A percentile compares a stretch with the other conserved stretches of the same genome.
phyloP scores from a whole-genome alignment of 2,329 filamentous ascomycete species.

The Venturia carpophila region DNA sequence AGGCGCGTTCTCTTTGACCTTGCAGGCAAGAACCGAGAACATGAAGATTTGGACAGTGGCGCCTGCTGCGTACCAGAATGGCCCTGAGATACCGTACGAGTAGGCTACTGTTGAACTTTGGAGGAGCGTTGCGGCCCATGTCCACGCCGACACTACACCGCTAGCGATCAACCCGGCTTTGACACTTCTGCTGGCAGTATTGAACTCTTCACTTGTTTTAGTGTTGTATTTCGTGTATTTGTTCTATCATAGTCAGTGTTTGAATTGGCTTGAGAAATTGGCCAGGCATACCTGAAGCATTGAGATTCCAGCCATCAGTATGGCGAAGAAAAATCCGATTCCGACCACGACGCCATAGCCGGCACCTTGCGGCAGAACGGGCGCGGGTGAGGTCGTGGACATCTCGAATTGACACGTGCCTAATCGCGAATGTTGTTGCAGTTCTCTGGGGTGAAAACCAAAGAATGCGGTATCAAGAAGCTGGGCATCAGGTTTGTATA shows the following conservation, averaged over 20 bases:
- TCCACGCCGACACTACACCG: slow-evolving; percentile 17
- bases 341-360: slow-evolving; percentile 39
- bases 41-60: slow-evolving; percentile 39
- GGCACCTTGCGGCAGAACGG: slow-evolving; percentile 24
- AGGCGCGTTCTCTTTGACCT: slow-evolving; percentile 36
- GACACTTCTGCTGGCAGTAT: slow-evolving; percentile 38
- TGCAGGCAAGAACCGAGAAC: slow-evolving; percentile 38
- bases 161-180: slow-evolving; percentile 31
- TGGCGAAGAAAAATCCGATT: slow-evolving; percentile 35
- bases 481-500: not conserved
- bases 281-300: slow-evolving; percentile 11
- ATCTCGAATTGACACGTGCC: not conserved
- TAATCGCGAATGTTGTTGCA: not conserved
- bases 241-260: slow-evolving; percentile 39
- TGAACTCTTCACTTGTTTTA: slow-evolving; percentile 36
- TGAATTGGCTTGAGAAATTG: slow-evolving; percentile 29
- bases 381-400: slow-evolving; percentile 8
- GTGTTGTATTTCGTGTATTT: slow-evolving; percentile 12
- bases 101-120: slow-evolving; percentile 31
- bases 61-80: slow-evolving; percentile 26
- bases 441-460: not conserved
- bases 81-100: slow-evolving; percentile 28
- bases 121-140: slow-evolving; percentile 29
- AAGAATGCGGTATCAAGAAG: too few species aligned
- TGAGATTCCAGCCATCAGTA: slow-evolving; percentile 26